Conservation (phyloP, 2,329 filamentous ascomycete genomes). For the Talaromyces marneffei region DNA sequence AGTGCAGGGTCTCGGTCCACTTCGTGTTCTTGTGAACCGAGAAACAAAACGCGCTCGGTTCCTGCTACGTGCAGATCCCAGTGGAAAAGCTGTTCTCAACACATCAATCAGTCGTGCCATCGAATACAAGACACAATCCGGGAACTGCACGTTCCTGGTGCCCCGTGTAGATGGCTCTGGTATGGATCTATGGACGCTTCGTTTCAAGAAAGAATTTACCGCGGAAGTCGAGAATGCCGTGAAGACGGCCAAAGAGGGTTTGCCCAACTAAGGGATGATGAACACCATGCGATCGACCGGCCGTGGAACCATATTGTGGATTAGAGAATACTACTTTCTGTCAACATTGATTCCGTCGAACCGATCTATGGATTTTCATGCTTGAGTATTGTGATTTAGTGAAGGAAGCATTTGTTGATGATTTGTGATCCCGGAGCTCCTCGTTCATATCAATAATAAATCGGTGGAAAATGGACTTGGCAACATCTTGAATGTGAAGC, state of each 20-base stretch:
- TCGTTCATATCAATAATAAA: background rate
- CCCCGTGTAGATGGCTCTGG: conserved; percentile 52
- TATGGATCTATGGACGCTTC: conserved; percentile 65
- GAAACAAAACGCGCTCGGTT: conserved; percentile 61
- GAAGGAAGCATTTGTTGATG: background rate
- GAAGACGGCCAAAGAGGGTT: conserved; percentile 10
- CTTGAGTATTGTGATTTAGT: background rate
- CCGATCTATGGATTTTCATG: background rate
- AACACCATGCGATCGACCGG: background rate
- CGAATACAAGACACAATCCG: conserved; percentile 54
- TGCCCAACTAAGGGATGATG: background rate
- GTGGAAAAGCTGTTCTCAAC: conserved; percentile 69
- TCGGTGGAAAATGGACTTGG: background rate
- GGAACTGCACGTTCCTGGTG: conserved; percentile 40
- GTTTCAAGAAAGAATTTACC: conserved; percentile 56
- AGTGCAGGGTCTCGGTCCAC: conserved; percentile 63
- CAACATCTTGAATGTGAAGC: background rate
- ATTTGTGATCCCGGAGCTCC: background rate
- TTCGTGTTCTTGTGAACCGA: conserved; percentile 70
- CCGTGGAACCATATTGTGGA: background rate
- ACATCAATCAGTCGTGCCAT: conserved; percentile 56
- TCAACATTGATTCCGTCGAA: background rate
- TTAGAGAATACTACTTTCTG: background rate
- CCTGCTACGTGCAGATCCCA: conserved; percentile 67
- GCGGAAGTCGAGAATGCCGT: conserved; percentile 33